These are phyloP conservation scores for Gelatoporia subvermispora DNA, from an alignment of 768 basidiomycete genomes.

Conservation along the genomic window DNA sequence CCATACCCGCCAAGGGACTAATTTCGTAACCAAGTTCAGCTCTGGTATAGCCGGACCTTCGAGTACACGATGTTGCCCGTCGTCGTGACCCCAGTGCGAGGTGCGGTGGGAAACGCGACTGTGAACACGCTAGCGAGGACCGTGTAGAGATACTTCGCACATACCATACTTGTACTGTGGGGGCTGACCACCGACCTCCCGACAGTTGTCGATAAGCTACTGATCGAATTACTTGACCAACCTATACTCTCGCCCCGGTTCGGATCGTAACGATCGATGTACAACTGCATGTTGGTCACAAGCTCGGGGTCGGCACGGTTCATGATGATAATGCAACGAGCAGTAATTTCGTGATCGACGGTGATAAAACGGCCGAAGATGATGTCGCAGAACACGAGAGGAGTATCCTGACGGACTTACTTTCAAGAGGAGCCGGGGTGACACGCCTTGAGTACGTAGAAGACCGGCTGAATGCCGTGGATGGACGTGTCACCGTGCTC, in stretches of 20 bases:
- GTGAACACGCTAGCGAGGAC: background rate
- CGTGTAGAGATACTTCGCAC: conserved; percentile 21
- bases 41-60: too few relatives aligned
- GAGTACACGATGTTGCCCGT: conserved; percentile 94
- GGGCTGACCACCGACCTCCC: conserved; percentile 75
- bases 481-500: conserved; percentile 95
- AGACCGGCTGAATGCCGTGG: conserved; percentile 91
- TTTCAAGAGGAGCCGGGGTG: conserved; percentile 99
- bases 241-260: conserved; percentile 83
- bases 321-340: conserved; percentile 94
- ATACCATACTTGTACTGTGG: conserved; percentile 93
- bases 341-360: conserved; percentile 94
- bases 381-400: conserved; percentile 97
- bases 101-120: conserved; percentile 97
- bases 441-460: conserved; percentile 93
- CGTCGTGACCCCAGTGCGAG: conserved; percentile 86
- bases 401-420: conserved; percentile 96
- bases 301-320: conserved; percentile 95
- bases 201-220: conserved; percentile 90
- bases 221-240: conserved; percentile 98
- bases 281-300: conserved; percentile 92
- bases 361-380: conserved; percentile 92
- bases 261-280: conserved; percentile 80
- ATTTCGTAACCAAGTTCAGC: too few relatives aligned
- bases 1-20: too few relatives aligned